phyloP scores from a whole-genome alignment of 2,329 filamentous ascomycete genomes.

The Camillea tinctor region DNA sequence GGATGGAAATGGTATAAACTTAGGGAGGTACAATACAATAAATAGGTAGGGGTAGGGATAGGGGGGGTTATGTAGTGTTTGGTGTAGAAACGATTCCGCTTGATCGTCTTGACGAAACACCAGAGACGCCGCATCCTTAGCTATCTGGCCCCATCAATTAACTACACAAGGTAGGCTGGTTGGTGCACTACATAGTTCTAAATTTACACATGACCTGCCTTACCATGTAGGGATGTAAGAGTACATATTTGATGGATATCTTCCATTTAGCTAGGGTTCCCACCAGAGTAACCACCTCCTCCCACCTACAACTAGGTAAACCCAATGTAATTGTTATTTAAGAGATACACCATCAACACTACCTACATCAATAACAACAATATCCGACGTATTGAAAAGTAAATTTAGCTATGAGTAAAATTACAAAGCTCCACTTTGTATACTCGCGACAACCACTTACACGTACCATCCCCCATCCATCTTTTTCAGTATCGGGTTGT shows the following conservation, averaged over 20 bases:
- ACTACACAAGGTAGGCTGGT: background rate
- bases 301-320: too few relatives aligned
- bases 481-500: background rate
- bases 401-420: background rate
- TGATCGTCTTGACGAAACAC: slow-evolving; percentile 3
- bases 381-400: background rate
- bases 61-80: too few relatives aligned
- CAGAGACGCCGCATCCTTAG: background rate
- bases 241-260: too few relatives aligned
- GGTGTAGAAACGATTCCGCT: background rate
- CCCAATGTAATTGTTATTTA: too few relatives aligned
- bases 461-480: background rate
- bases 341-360: background rate
- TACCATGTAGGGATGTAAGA: too few relatives aligned
- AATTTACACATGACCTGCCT: background rate
- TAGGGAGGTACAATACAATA: background rate
- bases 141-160: background rate
- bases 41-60: background rate
- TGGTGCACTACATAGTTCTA: background rate
- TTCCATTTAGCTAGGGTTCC: too few relatives aligned
- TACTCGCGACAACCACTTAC: background rate
- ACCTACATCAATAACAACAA: background rate
- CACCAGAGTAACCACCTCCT: too few relatives aligned
- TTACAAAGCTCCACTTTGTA: background rate
- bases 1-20: too few relatives aligned